phyloP scores from a whole-genome alignment of 2,329 filamentous ascomycete genomes.

The Penicillium sp. region DNA sequence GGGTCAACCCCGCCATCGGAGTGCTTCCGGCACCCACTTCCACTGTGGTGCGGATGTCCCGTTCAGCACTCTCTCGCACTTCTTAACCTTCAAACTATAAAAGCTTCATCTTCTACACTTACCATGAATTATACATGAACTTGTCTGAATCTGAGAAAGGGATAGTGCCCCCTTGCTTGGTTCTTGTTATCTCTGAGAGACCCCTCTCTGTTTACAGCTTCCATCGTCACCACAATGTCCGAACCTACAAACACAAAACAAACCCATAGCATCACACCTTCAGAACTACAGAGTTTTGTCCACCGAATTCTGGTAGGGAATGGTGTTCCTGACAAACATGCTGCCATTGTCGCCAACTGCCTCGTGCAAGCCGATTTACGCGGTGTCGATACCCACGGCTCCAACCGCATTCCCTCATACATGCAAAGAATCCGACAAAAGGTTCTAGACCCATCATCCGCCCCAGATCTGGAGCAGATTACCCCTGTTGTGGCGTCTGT shows the following conservation, averaged over 20 bases:
- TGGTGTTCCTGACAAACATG: slow-evolving; percentile 63
- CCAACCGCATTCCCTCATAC: slow-evolving; percentile 79
- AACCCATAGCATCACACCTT: slow-evolving; percentile 25
- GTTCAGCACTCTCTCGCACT: not conserved
- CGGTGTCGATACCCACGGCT: slow-evolving; percentile 79
- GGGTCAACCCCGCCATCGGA: slow-evolving; percentile 1
- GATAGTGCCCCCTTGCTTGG: not conserved
- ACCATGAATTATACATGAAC: not conserved
- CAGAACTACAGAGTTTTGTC: slow-evolving; percentile 31
- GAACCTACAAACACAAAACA: slow-evolving; percentile 9
- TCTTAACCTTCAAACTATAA: not conserved
- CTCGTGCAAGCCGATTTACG: slow-evolving; percentile 77
- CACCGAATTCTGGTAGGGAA: slow-evolving; percentile 45
- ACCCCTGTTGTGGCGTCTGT: slow-evolving; percentile 75
- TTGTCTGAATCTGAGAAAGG: not conserved
- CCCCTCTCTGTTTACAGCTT: not conserved
- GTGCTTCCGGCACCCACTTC: not conserved
- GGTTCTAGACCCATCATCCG: slow-evolving; percentile 66
- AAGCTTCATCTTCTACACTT: not conserved
- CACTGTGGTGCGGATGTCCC: not conserved
- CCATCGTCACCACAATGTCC: slow-evolving; percentile 6
- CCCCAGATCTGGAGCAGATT: slow-evolving; percentile 62
- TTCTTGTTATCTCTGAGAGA: not conserved
- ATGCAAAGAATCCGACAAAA: slow-evolving; percentile 73
- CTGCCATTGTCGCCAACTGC: slow-evolving; percentile 67